Percentiles rank a stretch among this genome's conserved stretches.
Conservation (phyloP, 2,329 filamentous ascomycete species). For the Nothopassalora personata region DNA sequence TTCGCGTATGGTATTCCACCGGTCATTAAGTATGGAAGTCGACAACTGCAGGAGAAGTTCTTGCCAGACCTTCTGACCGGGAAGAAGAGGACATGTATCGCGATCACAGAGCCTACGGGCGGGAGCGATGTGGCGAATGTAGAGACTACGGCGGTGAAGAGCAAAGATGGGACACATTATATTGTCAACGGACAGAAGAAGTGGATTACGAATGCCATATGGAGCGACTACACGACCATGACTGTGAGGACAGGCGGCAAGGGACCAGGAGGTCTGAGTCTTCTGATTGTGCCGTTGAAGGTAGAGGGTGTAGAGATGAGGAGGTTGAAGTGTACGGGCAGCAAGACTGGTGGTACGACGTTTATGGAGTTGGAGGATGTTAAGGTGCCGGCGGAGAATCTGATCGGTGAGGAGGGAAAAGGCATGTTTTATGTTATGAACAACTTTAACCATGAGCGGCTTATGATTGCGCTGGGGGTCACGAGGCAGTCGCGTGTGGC, state of each 20-base stretch:
- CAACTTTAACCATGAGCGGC: slow-evolving; percentile 36
- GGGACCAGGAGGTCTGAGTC: slow-evolving; percentile 41
- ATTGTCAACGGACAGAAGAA: slow-evolving; percentile 71
- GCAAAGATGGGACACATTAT: slow-evolving; percentile 59
- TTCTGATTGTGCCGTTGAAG: slow-evolving; percentile 28
- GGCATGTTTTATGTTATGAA: slow-evolving; percentile 60
- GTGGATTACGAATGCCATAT: slow-evolving; percentile 71
- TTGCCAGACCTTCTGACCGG: slow-evolving; percentile 63
- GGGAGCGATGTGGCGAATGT: slow-evolving; percentile 70
- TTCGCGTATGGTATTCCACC: slow-evolving; percentile 67
- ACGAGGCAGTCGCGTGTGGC: slow-evolving; percentile 58
- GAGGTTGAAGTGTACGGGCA: slow-evolving; percentile 59
- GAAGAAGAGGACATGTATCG: slow-evolving; percentile 64
- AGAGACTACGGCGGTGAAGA: slow-evolving; percentile 60
- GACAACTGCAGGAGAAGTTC: slow-evolving; percentile 57
- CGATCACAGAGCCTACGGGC: slow-evolving; percentile 69
- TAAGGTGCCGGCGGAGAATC: slow-evolving; percentile 61
- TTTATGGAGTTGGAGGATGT: slow-evolving; percentile 72
- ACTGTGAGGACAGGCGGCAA: slow-evolving; percentile 49
- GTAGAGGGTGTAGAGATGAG: slow-evolving; percentile 61
- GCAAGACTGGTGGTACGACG: slow-evolving; percentile 61
- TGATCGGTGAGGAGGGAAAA: slow-evolving; percentile 63
- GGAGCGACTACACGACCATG: slow-evolving; percentile 63
- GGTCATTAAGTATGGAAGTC: slow-evolving; percentile 61
- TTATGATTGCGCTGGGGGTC: slow-evolving; percentile 60